Evolutionary conservation across 192 early-diverging fungal genomes (phyloP).

Genomic region (Rhizophlyctis rosea): DNA sequence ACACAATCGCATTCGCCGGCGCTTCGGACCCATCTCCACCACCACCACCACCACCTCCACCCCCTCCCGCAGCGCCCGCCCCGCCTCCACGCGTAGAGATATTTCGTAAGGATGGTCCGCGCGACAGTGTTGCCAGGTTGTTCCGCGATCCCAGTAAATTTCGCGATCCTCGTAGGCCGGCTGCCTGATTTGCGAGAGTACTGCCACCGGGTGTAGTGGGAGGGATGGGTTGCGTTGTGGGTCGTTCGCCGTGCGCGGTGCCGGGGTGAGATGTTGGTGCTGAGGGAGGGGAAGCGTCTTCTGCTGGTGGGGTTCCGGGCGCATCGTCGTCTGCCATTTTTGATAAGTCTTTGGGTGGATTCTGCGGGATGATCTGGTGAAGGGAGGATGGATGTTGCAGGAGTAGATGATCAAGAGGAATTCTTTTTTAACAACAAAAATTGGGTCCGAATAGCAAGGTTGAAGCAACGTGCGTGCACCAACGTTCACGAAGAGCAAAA

Average conservation of each 20-base stretch:
- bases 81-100: background rate
- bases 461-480: too few relatives aligned
- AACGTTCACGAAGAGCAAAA: too few relatives aligned
- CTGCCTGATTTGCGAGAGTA: background rate
- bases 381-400: too few relatives aligned
- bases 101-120: background rate
- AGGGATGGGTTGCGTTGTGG: background rate
- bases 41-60: background rate
- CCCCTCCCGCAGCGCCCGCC: background rate
- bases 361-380: too few relatives aligned
- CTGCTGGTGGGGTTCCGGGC: too few relatives aligned
- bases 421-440: too few relatives aligned
- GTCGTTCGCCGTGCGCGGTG: background rate
- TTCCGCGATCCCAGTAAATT: constrained; percentile 13
- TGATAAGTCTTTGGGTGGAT: too few relatives aligned
- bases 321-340: too few relatives aligned
- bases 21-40: constrained; percentile 16
- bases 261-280: background rate
- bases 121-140: background rate
- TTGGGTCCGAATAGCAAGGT: too few relatives aligned
- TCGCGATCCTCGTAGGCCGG: constrained; percentile 12
- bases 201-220: background rate
- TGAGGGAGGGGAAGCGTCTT: too few relatives aligned
- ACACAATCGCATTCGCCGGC: constrained; percentile 45
- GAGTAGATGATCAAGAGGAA: too few relatives aligned